Base-by-base conservation (phyloP, 257 asterid genomes). In the Buddleja alternifolia region DNA sequence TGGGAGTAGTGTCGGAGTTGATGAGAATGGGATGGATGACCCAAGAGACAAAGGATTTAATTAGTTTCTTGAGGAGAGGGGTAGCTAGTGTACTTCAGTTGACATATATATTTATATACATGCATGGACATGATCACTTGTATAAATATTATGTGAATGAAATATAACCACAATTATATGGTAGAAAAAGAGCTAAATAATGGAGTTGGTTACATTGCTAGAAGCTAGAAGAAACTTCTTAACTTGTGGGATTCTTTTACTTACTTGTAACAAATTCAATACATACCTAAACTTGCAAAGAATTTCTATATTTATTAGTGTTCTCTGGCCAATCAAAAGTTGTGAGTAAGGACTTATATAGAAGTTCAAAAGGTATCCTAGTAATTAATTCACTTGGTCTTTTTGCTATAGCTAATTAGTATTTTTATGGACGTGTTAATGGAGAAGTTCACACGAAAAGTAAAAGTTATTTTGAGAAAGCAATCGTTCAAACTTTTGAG, bases 201-300 rank as follows among this genome's bases (percentile, higher is more conserved):
- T 69, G 69, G 48, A 72, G 56, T 60, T 73, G 79, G 68, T 83
- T 78, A 10, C 37, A 63, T 39, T 60, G 56, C 20, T 60, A 34
- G 75, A 70, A 70, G 29, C 41, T 60, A 69, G 81, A 64, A 61
- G 84, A 84, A 70, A 16, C 76, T 76, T 78, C 85, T 67, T 12
- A 71, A 55, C 37, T 74, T 62, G 60, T 66, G 75, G 76, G 62
- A 63, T 55, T 52, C 39, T 44, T 25, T 42, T 44, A 23, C 29
- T 55, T 25, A 60, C 32, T 17, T 8, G 16, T 55, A 8, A 20
- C 0, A 1, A 8, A 5, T 1, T 1, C 34, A 29, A 29, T 1
- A 29, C 34, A 29, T 29, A 29, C 5, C 34, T 1, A 1, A 29
- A 29, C 2, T 29, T 29, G 34, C 2, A 2, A 29, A 29, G 2